Base-by-base conservation (phyloP, 2,329 filamentous ascomycete species). In the Falciphora oryzae region DNA sequence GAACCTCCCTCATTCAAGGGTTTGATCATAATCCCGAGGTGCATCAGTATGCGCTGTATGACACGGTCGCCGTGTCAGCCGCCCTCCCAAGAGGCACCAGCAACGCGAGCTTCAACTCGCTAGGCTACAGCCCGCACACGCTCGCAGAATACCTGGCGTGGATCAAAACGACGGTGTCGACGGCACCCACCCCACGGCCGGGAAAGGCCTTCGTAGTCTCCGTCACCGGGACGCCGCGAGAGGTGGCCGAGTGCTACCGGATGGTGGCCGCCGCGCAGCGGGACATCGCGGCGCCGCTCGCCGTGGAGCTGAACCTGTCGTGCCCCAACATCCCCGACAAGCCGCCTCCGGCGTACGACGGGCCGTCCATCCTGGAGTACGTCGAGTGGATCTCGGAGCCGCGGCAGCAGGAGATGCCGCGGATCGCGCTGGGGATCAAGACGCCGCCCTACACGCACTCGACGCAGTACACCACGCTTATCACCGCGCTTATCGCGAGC, bases 231-330 rank as follows among this genome's bases (percentile, higher is more conserved):
- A 77, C 79, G 0, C 81, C 84, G 0, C 71, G 77, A 0, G 85
- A 90, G 14, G 81, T 92, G 0, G 76, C 77, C 0, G 69, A 76
- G 65, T 88, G 86, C 75, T 89, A 89, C 71, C 66, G 68, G 0
- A 75, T 77, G 18, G 81, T 90, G 66, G 73, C 72, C 65, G 65
- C 31, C 60, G 71, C 66, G 66, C 81, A 78, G 72, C 4, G 61
- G 31, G 29, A 78, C 4, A 65, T 81, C n/a, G 68, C 71, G 1
- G 67, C 86, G 68, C 79, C 80, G 1, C 77, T 91, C 0, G 87
- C 86, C 25, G 85, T 93, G 79, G 91, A 94, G 74, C 80, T 93
- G 70, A 94, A 94, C 72, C 83, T 93, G 35, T 89, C 85, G 38
- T 93, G 91, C 69, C 91, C 91, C 0, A 93, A 94, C 70, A 93